These are phyloP conservation scores for Xeromyces bisporus DNA, from an alignment of 495 filamentous ascomycete species.

Conservation along the genomic window DNA sequence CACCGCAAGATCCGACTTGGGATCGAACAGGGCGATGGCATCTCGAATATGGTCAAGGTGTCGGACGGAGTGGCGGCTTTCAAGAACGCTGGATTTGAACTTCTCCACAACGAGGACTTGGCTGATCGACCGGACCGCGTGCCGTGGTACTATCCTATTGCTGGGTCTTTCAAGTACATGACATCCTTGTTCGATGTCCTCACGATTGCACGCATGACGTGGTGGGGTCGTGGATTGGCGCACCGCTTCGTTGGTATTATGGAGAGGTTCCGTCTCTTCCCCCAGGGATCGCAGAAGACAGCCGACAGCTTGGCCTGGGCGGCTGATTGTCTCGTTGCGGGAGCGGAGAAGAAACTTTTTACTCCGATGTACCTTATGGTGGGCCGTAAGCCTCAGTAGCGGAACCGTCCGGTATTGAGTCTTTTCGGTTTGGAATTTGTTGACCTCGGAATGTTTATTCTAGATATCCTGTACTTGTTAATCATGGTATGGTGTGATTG, in stretches of 20 bases:
- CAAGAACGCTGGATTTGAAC: constrained; percentile 73
- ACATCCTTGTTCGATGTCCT: constrained; percentile 61
- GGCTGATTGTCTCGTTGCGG: constrained; percentile 76
- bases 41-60: constrained; percentile 94
- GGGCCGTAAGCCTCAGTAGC: constrained; percentile 64
- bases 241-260: constrained; percentile 68
- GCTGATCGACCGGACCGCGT: constrained; percentile 59
- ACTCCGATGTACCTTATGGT: constrained; percentile 99
- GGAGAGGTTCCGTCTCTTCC: constrained; percentile 61
- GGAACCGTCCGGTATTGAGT: too few relatives aligned
- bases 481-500: too few relatives aligned
- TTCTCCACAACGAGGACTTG: constrained; percentile 79
- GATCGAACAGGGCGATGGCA: constrained; percentile 93
- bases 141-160: constrained; percentile 93
- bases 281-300: constrained; percentile 83
- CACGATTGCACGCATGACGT: constrained; percentile 83
- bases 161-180: constrained; percentile 69
- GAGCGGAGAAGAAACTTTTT: constrained; percentile 84
- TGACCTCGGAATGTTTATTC: too few relatives aligned
- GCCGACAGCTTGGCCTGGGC: constrained; percentile 73
- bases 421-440: too few relatives aligned
- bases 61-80: constrained; percentile 72
- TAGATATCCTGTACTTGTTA: too few relatives aligned
- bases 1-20: constrained; percentile 86
- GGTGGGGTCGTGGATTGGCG: constrained; percentile 53